Evolutionary conservation across 495 filamentous ascomycete genomes (phyloP), one percentile per base, ranked within the genome.

Genomic region (Evansstolkia leycettana): DNA sequence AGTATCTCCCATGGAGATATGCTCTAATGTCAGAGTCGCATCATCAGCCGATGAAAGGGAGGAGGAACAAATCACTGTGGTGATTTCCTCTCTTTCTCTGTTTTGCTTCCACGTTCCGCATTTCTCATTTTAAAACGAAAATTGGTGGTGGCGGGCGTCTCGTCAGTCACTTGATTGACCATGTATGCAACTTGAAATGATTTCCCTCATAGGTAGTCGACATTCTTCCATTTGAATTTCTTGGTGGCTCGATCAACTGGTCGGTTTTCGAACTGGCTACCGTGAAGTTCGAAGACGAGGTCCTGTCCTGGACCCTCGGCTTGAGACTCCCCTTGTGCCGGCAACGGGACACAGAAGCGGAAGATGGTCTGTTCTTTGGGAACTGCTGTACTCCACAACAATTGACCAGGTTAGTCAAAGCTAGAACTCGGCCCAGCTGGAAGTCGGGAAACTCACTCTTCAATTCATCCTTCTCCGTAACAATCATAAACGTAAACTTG

Each of bases 321-420:
- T 3, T 34, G 40, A 2, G 39, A 25, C n/a, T 39, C 34, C 18
- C 35, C 18, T 25, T 51, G 14, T 37, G 41, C 14, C 25, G 31
- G 35, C 26, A 12, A 31, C 12, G 60, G 66, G 2, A 70, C 43
- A 4, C 80, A 75, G 10, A 96, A 75, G 12, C 81, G 72, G 52
- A 98, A 95, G 8, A 92, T 60, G 0, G 85, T 84, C 27, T 86
- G 76, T 49, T 89, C 87, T 52, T 98, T 98, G 2, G 90, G 88
- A 38, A 95, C 66, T 13, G 72, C 70, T 78, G 41, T 4, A 33
- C 5, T 12, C 11, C 31, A 9, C 29, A 33, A 35, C 38, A 16
- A 30, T 29, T 14, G 34, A 31, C 20, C 20, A 9, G 9, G 20
- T 23, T n/a, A n/a, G n/a, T n/a, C n/a, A 19, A 28, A 39, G 27